Evolutionary conservation across 129 eudicot genomes (phyloP), one percentile per base, ranked within the genome.

Genomic region (Solidago caesia): DNA sequence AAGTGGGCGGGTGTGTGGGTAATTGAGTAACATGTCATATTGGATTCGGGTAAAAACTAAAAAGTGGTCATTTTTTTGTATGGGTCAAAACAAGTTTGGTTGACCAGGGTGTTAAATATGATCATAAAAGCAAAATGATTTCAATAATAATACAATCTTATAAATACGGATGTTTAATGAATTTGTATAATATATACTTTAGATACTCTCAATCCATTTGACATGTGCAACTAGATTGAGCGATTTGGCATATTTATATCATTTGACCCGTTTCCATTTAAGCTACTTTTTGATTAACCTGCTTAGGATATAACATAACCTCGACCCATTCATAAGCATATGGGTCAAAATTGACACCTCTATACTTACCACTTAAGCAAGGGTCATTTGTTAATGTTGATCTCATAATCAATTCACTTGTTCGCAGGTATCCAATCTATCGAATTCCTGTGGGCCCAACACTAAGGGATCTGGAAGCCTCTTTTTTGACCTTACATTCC

Each of bases 361-460:
- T 33, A 33, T 3, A 33, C 39, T 33, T 33, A 33, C 39, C 2
- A 33, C 39, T 33, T 33, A 33, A 33, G 39, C 39, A 33, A 33
- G 39, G 39, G 43, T 41, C 56, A 70, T 61, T 45, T 61, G 11
- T 46, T 41, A 4, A 59, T 73, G 15, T 60, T 73, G 13, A 25
- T 73, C 46, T 59, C 59, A 44, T 58, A 44, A 7, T 60, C 46
- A 59, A 59, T 14, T 16, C n/a, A 55, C 39, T 61, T 74, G 27
- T 44, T 75, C 64, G 71, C 64, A 75, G 79, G 79, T 89, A 85
- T 70, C 96, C 97, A 26, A 86, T 85, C 44, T 87, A 89, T 74
- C 66, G 89, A 71, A 81, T 89, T 68, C 96, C 96, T 1, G 14
- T 80, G 77, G 96, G 96, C 68, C 75, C 92, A 52, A 79, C 84